A percentile compares a stretch with the other conserved stretches of the same genome.
Evolutionary conservation across 495 filamentous ascomycete genomes (phyloP).

Genomic region (Thozetella sp.): DNA sequence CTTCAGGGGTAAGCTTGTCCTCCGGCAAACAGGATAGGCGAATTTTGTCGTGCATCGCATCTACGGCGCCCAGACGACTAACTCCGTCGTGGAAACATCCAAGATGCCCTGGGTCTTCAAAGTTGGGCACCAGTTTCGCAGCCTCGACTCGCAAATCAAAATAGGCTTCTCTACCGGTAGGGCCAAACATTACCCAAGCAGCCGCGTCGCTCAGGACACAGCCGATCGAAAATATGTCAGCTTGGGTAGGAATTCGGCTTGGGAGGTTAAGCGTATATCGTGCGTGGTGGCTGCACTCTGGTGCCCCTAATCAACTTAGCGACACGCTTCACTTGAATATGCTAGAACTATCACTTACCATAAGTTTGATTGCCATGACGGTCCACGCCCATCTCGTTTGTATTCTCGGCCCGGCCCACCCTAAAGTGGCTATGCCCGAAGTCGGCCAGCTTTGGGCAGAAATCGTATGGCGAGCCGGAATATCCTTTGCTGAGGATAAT

Average conservation of each 20-base stretch:
- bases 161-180: constrained; percentile 30
- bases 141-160: constrained; percentile 21
- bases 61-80: constrained; percentile 23
- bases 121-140: constrained; percentile 11
- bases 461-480: constrained; percentile 22
- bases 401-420: constrained; percentile 2
- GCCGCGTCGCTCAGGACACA: constrained; percentile 42
- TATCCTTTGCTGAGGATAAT: constrained; percentile 30
- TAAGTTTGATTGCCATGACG: constrained; percentile 26
- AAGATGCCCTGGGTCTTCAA: constrained; percentile 16
- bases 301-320: background rate
- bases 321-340: background rate
- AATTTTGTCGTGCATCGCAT: constrained; percentile 22
- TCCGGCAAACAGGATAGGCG: constrained; percentile 3
- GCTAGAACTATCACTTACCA: background rate
- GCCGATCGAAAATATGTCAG: constrained; percentile 46
- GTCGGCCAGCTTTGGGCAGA: constrained; percentile 36
- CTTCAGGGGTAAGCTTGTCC: constrained; percentile 16
- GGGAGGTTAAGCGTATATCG: constrained; percentile 35
- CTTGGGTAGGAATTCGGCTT: constrained; percentile 20
- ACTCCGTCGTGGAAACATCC: constrained; percentile 43
- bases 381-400: constrained; percentile 21
- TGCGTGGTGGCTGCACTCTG: constrained; percentile 9
- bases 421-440: constrained; percentile 29
- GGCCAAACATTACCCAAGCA: constrained; percentile 34